Evolutionary conservation across 352 stramenopile species (phyloP), one percentile per base, ranked within the genome.

Genomic region (Phytophthora lateralis): DNA sequence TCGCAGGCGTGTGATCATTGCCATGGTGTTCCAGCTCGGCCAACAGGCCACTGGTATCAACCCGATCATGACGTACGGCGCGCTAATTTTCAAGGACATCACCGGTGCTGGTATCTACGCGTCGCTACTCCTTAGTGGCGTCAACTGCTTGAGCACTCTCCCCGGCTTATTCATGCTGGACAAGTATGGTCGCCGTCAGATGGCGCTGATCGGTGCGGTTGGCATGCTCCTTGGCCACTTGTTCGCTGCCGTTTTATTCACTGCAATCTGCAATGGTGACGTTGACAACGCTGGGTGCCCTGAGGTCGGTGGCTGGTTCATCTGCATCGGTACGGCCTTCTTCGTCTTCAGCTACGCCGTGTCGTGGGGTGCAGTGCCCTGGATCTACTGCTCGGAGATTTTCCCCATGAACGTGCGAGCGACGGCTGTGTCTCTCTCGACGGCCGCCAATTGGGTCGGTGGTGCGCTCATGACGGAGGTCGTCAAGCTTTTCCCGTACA

Each of bases 331-430:
- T 1, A 76, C 68, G 4, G 56, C 52, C 3, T 59, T 74, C 42
- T 73, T 73, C 55, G 63, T 73, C 14, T 54, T 57, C 38, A 58
- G 48, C 30, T 64, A 48, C 32, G 50, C 62, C 10, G 49, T 49
- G 24, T 70, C 62, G 21, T 70, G 62, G 62, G 62, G 55, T 32
- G 50, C 73, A 1, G 45, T 77, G 27, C 50, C 63, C 9, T 80
- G 71, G 71, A 74, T 80, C 27, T 75, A 75, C 58, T 70, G 70
- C n/a, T 57, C 67, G 7, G 72, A 80, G 51, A 71, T 73, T 42
- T 73, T 76, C 52, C 69, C 57, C 6, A 39, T 78, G 35, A 70
- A 63, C n/a, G 59, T 76, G 5, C 71, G 68, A 21, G 67, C 73
- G 20, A 75, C 65, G 20, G 71, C 67, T 10, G 68, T 78, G 29